phyloP scores from a whole-genome alignment of 176 grass and related monocot genomes.

The Musa schizocarpa region DNA sequence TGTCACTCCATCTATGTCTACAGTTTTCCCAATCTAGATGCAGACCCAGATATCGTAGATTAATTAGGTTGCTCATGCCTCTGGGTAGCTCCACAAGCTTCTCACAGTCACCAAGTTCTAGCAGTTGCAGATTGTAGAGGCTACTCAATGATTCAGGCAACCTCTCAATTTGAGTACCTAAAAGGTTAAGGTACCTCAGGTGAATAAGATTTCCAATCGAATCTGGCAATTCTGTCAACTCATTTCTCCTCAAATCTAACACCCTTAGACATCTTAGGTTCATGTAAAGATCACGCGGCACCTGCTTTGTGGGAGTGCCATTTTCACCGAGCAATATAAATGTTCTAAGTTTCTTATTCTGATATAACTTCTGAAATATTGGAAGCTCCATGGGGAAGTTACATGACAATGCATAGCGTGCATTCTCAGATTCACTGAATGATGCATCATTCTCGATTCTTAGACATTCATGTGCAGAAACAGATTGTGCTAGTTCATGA shows the following conservation, averaged over 20 bases:
- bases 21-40: conserved; percentile 21
- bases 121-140: conserved; percentile 18
- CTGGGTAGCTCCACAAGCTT: conserved; percentile 17
- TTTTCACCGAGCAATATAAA: conserved; percentile 3
- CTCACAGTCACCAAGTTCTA: conserved; percentile 24
- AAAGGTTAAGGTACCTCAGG: conserved; percentile 28
- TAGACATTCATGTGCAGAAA: conserved; percentile 23
- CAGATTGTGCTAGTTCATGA: conserved; percentile 29
- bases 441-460: conserved; percentile 1
- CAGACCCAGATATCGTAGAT: conserved; percentile 26
- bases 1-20: not conserved
- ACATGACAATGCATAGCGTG: conserved; percentile 23
- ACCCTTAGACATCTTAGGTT: conserved; percentile 18
- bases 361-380: conserved; percentile 8
- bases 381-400: not conserved
- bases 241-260: conserved; percentile 23
- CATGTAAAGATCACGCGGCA: not conserved
- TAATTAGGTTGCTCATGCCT: conserved; percentile 11
- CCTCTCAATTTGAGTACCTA: conserved; percentile 10
- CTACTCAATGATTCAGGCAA: conserved; percentile 30
- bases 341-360: conserved; percentile 12
- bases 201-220: conserved; percentile 27
- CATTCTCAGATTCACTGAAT: not conserved
- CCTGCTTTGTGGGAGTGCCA: not conserved
- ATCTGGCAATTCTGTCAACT: conserved; percentile 12